Evolutionary conservation across 176 grass and related monocot genomes (phyloP).

Genomic region (Paspalum vaginatum): DNA sequence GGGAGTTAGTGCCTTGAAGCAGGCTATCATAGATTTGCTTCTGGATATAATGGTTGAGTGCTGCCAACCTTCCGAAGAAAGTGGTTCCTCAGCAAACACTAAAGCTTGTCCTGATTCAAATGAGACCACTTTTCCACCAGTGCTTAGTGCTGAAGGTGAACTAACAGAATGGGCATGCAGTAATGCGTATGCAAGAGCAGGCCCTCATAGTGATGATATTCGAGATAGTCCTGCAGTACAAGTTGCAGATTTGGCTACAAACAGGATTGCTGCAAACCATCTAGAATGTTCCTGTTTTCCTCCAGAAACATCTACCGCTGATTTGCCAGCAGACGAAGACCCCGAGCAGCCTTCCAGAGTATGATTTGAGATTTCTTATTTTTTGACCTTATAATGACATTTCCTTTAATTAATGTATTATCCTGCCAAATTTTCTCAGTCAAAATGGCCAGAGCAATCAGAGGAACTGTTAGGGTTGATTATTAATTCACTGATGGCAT

Average conservation of each 20-base stretch:
- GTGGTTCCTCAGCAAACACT: constrained; percentile 56
- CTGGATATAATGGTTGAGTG: constrained; percentile 98
- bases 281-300: constrained; percentile 50
- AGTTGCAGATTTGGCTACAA: constrained; percentile 49
- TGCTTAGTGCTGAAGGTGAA: constrained; percentile 52
- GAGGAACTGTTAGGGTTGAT: constrained; percentile 88
- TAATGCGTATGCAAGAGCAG: constrained; percentile 48
- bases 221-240: constrained; percentile 32
- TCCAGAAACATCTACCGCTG: constrained; percentile 45
- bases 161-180: constrained; percentile 44
- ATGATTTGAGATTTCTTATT: constrained; percentile 42
- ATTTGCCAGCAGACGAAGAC: constrained; percentile 57
- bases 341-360: constrained; percentile 55
- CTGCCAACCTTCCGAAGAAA: constrained; percentile 80
- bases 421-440: constrained; percentile 48
- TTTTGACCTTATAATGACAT: not conserved
- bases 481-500: constrained; percentile 75
- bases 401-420: constrained; percentile 41
- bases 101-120: constrained; percentile 70
- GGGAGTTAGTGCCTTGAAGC: constrained; percentile 88
- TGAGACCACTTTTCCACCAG: constrained; percentile 61
- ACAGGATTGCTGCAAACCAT: constrained; percentile 43
- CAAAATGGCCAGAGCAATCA: constrained; percentile 89
- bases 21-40: constrained; percentile 94
- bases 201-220: constrained; percentile 47